A percentile compares a stretch with the other conserved stretches of the same genome.
phyloP scores from a whole-genome alignment of 495 filamentous ascomycete genomes.

The Lichenothelia convexa region DNA sequence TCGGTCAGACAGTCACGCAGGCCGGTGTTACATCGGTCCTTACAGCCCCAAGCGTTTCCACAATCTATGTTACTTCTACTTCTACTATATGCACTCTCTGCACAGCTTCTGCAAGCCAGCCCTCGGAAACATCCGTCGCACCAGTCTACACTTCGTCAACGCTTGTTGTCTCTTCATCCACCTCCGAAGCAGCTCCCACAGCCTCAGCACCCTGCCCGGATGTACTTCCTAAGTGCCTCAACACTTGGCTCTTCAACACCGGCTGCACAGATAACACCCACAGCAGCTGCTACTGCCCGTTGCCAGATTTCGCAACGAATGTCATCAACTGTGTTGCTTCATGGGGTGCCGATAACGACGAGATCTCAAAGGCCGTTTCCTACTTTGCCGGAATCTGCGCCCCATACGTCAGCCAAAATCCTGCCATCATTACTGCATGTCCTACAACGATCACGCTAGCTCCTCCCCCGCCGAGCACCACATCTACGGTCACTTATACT shows the following conservation, averaged over 20 bases:
- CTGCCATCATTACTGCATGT: constrained; percentile 61
- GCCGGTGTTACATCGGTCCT: constrained; percentile 3
- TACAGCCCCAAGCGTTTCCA: constrained; percentile 19
- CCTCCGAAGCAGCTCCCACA: constrained; percentile 10
- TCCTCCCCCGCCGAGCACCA: constrained; percentile 20
- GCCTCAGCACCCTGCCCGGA: constrained; percentile 37
- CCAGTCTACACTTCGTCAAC: constrained; percentile 10
- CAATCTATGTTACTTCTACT: constrained; percentile 22
- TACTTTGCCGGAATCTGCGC: constrained; percentile 92
- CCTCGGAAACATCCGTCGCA: constrained; percentile 4
- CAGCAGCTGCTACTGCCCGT: constrained; percentile 70
- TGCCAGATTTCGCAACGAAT: constrained; percentile 53
- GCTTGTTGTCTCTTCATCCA: constrained; percentile 6
- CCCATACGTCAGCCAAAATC: constrained; percentile 52
- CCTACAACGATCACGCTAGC: constrained; percentile 41
- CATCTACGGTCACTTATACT: constrained; percentile 1
- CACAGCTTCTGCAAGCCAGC: constrained; percentile 12
- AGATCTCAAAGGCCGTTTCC: constrained; percentile 51
- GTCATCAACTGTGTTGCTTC: constrained; percentile 68
- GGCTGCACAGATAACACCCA: constrained; percentile 76
- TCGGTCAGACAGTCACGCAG: constrained; percentile 4
- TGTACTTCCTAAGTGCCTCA: constrained; percentile 73
- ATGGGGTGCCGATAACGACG: constrained; percentile 45
- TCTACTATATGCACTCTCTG: constrained; percentile 24
- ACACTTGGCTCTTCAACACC: constrained; percentile 68